These are phyloP conservation scores for Phytophthora palmivora DNA, from an alignment of 352 stramenopile species.

Conservation along the genomic window DNA sequence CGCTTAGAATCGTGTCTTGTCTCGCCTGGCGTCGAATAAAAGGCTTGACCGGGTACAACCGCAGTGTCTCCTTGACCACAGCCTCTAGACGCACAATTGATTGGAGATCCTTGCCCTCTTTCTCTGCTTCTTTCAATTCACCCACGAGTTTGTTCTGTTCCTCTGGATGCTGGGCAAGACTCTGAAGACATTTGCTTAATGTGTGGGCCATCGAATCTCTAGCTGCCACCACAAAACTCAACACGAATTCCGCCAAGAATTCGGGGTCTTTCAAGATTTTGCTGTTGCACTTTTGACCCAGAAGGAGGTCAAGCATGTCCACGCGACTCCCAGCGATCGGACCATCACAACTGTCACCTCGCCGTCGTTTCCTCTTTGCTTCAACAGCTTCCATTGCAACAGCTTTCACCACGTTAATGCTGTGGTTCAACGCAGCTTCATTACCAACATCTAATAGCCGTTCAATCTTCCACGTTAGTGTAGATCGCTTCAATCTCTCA, in stretches of 20 bases:
- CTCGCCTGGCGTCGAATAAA: slow-evolving; percentile 48
- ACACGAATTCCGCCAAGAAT: slow-evolving; percentile 67
- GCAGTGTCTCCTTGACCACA: slow-evolving; percentile 64
- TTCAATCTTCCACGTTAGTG: slow-evolving; percentile 43
- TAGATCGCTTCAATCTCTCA: slow-evolving; percentile 19
- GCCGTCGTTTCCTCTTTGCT: slow-evolving; percentile 12
- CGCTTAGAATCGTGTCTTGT: slow-evolving; percentile 57
- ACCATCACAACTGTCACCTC: slow-evolving; percentile 1
- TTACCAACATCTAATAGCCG: slow-evolving; percentile 37
- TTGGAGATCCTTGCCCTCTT: slow-evolving; percentile 23
- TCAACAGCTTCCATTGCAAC: slow-evolving; percentile 28
- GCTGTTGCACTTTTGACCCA: slow-evolving; percentile 27
- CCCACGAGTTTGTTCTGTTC: slow-evolving; percentile 55
- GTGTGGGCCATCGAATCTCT: slow-evolving; percentile 71
- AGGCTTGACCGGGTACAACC: slow-evolving; percentile 51
- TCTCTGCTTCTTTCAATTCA: slow-evolving; percentile 19
- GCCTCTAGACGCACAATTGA: slow-evolving; percentile 52
- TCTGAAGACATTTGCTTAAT: slow-evolving; percentile 64
- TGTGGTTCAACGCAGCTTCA: slow-evolving; percentile 37
- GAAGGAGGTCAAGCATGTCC: slow-evolving; percentile 28
- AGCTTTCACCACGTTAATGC: slow-evolving; percentile 27
- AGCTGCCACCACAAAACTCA: slow-evolving; percentile 75
- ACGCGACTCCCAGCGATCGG: slow-evolving; percentile 23
- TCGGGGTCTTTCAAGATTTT: slow-evolving; percentile 19
- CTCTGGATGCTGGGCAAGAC: slow-evolving; percentile 55